phyloP scores from a whole-genome alignment of 257 asterid genomes.

The Gentiana dahurica region DNA sequence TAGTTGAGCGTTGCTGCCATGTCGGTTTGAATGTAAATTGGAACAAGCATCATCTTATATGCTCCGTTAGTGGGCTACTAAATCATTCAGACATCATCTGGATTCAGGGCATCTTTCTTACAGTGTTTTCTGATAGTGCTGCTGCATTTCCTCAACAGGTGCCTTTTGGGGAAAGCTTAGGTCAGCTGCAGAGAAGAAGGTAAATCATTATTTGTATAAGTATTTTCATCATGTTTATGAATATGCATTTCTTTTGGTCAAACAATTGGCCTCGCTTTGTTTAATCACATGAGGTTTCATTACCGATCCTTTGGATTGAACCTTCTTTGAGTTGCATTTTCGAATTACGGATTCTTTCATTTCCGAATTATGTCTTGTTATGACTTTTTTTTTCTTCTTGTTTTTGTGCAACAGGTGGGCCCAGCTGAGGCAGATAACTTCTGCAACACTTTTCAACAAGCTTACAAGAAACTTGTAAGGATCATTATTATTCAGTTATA shows the following conservation, averaged over 20 bases:
- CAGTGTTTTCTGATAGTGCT: background rate
- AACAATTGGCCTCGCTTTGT: background rate
- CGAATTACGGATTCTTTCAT: too few species aligned
- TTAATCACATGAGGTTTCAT: background rate
- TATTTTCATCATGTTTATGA: background rate
- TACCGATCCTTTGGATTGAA: background rate
- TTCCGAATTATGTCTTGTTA: too few species aligned
- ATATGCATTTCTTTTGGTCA: background rate
- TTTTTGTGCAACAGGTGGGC: slow-evolving; percentile 30
- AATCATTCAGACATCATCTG: background rate
- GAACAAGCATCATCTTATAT: background rate
- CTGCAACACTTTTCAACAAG: slow-evolving; percentile 62
- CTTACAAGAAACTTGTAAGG: slow-evolving; percentile 63
- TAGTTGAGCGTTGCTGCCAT: background rate
- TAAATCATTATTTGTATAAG: background rate
- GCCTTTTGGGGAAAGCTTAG: slow-evolving; percentile 7
- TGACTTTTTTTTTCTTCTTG: too few species aligned
- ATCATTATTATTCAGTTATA: background rate
- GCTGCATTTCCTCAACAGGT: background rate
- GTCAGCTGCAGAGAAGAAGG: slow-evolving; percentile 7
- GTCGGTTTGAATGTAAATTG: background rate
- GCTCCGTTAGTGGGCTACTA: background rate
- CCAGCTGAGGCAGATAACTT: slow-evolving; percentile 59
- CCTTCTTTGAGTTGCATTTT: background rate
- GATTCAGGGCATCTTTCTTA: background rate